Base-by-base conservation (phyloP, 495 filamentous ascomycete genomes). In the Penicillium tannophilum region DNA sequence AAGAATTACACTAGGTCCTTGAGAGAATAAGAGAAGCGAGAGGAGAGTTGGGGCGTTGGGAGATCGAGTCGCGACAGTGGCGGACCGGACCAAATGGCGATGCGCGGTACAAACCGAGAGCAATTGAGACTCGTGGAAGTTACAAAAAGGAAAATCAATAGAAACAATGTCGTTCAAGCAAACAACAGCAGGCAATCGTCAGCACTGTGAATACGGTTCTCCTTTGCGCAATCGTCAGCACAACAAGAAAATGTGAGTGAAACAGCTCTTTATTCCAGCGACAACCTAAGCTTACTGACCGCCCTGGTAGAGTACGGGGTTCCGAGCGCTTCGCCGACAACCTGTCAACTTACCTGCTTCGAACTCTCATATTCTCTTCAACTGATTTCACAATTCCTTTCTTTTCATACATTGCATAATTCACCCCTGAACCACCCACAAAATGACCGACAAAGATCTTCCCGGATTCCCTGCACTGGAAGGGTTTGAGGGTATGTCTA, bases 401-500 rank as follows among this genome's bases (percentile, higher is more conserved):
- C 20, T 17, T 28, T 28, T n/a, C 6, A 11, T 39, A 12, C 12
- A 3, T 44, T 16, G 17, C 10, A 43, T n/a, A 28, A 14, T 4
- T 19, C 20, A 35, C 35, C 11, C 9, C 20, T 12, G 28, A 30
- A 17, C 11, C 26, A 44, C 52, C 23, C 16, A 23, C 61, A 81
- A 49, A 26, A 98, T 98, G 94, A 93, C 94, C 20, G 92, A 98
- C 77, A 17, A 41, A n/a, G 6, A n/a, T 16, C 16, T 12, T 12
- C 16, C 14, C 5, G 82, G 93, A 70, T 98, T 98, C 76, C 94
- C 94, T 54, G 95, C 94, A 20, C 78, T 98, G 70, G 94, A 98
- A 73, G 94, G 98, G 71, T 92, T 98, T 68, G 91, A 88, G 54
- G 93, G 93, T 86, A 84, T 80, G 88, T 57, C 56, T 60, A 52